phyloP scores from a whole-genome alignment of 129 eudicot species.

The Artemisia argyi region DNA sequence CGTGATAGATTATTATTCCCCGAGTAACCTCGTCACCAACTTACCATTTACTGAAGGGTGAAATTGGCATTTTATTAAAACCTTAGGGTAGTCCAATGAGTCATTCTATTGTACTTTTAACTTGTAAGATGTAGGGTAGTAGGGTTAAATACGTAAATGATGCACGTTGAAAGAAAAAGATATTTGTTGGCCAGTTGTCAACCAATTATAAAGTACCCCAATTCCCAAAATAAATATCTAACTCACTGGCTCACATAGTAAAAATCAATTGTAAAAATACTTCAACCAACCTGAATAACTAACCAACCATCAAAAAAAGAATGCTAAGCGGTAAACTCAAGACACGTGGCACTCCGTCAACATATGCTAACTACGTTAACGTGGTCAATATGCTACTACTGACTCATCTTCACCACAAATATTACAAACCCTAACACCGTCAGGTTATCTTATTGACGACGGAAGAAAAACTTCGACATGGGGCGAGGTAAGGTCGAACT shows the following conservation, averaged over 20 bases:
- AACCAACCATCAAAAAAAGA: neutral
- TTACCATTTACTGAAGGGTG: neutral
- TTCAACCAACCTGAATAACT: neutral
- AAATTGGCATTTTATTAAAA: neutral
- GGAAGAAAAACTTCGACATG: slow-evolving; percentile 11
- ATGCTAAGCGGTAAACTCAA: neutral
- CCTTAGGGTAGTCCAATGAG: neutral
- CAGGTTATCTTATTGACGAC: neutral
- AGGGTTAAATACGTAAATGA: slow-evolving; percentile 8
- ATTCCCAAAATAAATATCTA: neutral
- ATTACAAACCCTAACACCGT: neutral
- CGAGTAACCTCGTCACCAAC: no score
- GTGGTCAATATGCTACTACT: neutral
- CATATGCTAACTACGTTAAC: neutral
- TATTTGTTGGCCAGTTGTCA: neutral
- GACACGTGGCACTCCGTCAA: slow-evolving; percentile 15
- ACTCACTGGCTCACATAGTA: no score
- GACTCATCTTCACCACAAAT: neutral
- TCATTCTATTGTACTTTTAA: no score
- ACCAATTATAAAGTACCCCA: neutral
- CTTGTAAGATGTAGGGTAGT: neutral
- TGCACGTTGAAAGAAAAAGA: neutral
- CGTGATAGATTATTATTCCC: no score
- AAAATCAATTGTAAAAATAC: no score
- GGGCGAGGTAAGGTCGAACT: slow-evolving; percentile 32